Evolutionary conservation across 2,329 filamentous ascomycete genomes (phyloP).

Genomic region (Ambrosiella beaveri): DNA sequence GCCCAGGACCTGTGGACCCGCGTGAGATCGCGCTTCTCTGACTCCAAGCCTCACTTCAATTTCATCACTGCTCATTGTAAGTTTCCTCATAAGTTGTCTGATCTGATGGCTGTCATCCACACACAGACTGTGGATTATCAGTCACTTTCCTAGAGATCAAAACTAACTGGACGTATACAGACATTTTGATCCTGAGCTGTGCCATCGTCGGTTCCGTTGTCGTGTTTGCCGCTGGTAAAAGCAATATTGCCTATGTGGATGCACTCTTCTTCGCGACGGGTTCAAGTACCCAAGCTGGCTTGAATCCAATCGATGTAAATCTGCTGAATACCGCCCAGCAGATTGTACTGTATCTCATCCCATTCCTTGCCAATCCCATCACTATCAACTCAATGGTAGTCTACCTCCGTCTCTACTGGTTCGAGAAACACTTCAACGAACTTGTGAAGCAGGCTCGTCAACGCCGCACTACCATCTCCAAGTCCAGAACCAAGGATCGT

Average conservation of each 20-base stretch:
- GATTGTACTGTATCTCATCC: conserved; percentile 51
- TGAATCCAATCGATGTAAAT: conserved; percentile 67
- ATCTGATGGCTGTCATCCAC: neutral
- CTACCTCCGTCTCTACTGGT: conserved; percentile 89
- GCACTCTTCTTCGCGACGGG: conserved; percentile 78
- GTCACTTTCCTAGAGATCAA: neutral
- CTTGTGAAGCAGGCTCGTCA: conserved; percentile 57
- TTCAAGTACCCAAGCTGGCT: conserved; percentile 74
- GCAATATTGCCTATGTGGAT: conserved; percentile 61
- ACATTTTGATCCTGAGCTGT: conserved; percentile 65
- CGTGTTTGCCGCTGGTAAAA: conserved; percentile 43
- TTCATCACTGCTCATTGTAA: conserved; percentile 69
- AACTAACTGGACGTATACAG: conserved; percentile 22
- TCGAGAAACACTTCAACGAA: conserved; percentile 85
- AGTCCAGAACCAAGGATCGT: conserved; percentile 23
- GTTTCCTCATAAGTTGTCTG: conserved; percentile 18
- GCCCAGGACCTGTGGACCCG: conserved; percentile 22
- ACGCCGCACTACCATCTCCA: conserved; percentile 46
- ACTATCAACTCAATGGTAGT: conserved; percentile 75
- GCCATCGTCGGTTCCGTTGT: conserved; percentile 60
- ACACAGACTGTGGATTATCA: neutral
- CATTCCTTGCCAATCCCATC: conserved; percentile 66
- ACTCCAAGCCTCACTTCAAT: conserved; percentile 52
- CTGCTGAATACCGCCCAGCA: conserved; percentile 54
- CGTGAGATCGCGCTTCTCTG: conserved; percentile 34